These are phyloP conservation scores for Pholiota microspora DNA, from an alignment of 768 basidiomycete species.

Conservation along the genomic window DNA sequence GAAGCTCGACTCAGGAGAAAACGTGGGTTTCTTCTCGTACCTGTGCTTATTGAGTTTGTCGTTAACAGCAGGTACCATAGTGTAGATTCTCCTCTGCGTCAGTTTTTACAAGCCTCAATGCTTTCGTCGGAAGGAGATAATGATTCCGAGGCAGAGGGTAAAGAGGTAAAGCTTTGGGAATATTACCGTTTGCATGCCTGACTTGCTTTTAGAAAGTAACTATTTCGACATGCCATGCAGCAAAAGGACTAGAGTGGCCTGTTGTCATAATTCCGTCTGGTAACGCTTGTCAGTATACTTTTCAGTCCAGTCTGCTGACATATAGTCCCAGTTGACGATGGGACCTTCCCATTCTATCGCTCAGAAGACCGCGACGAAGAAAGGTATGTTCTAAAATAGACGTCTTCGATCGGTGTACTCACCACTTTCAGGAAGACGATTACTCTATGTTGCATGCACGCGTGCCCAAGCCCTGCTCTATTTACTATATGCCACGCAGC, in stretches of 20 bases:
- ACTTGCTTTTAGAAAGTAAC: conserved; percentile 57
- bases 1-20: background rate
- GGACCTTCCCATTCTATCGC: conserved; percentile 74
- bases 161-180: conserved; percentile 32
- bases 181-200: background rate
- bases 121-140: conserved; percentile 77
- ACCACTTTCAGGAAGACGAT: conserved; percentile 45
- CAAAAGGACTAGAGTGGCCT: conserved; percentile 92
- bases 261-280: conserved; percentile 80
- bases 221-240: conserved; percentile 84
- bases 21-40: background rate
- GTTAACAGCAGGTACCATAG: background rate
- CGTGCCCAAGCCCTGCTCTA: conserved; percentile 75
- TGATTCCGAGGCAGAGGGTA: conserved; percentile 47
- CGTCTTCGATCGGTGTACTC: background rate
- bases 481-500: conserved; percentile 44
- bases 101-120: conserved; percentile 79
- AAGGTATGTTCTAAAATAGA: conserved; percentile 40
- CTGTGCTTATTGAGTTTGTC: background rate
- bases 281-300: conserved; percentile 27
- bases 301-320: background rate
- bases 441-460: conserved; percentile 89
- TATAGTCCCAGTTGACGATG: conserved; percentile 54
- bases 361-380: conserved; percentile 81
- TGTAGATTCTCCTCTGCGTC: conserved; percentile 59